phyloP scores from a whole-genome alignment of 139 green algal genomes.

The Cymbomonas tetramitiformis region DNA sequence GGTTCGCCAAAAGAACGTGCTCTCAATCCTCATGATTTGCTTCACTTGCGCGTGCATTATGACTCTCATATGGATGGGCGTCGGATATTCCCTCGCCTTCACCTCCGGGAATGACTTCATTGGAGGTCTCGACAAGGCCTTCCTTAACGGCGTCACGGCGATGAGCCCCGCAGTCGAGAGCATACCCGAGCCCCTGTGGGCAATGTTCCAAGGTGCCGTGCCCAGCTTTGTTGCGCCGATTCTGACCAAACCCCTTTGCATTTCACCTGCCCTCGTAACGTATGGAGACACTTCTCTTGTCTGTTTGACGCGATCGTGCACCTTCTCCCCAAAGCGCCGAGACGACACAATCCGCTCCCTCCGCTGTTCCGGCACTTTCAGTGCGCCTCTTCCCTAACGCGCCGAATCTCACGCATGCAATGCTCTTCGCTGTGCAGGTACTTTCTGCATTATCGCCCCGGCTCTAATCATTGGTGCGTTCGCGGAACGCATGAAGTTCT shows the following conservation, averaged over 20 bases:
- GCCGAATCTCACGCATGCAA: too few species aligned
- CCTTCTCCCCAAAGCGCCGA: too few species aligned
- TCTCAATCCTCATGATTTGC: constrained; percentile 27
- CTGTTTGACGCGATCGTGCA: too few species aligned
- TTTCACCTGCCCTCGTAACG: too few species aligned
- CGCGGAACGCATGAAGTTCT: constrained; percentile 31
- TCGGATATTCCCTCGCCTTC: constrained; percentile 31
- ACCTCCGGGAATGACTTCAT: constrained; percentile 14
- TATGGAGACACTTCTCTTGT: too few species aligned
- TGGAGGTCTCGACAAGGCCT: constrained; percentile 28
- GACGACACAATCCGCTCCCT: too few species aligned
- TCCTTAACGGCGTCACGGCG: constrained; percentile 19
- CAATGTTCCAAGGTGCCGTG: constrained; percentile 31
- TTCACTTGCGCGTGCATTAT: constrained; percentile 18
- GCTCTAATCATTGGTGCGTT: constrained; percentile 28
- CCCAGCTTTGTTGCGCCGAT: too few species aligned
- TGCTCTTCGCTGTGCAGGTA: too few species aligned
- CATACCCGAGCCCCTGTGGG: constrained; percentile 29
- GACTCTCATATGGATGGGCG: constrained; percentile 23
- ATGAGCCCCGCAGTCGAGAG: constrained; percentile 8
- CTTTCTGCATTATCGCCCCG: constrained; percentile 33
- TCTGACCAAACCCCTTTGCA: too few species aligned
- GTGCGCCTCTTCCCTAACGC: too few species aligned
- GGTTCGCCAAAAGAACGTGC: constrained; percentile 22
- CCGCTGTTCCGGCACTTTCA: too few species aligned